These are phyloP conservation scores for Tetrapisispora iriomotensis DNA, from an alignment of 805 yeast species.

Conservation along the genomic window DNA sequence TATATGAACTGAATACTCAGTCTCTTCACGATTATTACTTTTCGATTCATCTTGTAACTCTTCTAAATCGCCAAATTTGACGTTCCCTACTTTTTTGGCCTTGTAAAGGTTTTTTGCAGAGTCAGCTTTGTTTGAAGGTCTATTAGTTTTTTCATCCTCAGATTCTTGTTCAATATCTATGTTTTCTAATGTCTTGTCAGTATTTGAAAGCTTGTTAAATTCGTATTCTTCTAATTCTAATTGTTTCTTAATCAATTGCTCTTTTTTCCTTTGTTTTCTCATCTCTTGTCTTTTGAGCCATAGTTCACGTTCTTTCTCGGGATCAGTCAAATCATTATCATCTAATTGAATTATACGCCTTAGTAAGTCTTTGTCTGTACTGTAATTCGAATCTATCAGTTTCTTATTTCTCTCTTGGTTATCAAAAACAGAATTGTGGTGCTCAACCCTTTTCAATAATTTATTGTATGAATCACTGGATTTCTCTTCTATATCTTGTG, in stretches of 20 bases:
- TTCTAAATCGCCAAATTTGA: constrained; percentile 3
- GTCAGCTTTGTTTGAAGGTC: background rate
- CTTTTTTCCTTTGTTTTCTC: constrained; percentile 16
- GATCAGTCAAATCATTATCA: constrained; percentile 21
- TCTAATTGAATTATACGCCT: constrained; percentile 14
- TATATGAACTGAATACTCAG: constrained; percentile 15
- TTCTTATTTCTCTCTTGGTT: constrained; percentile 6
- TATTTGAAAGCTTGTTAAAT: constrained; percentile 9
- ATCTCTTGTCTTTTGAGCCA: constrained; percentile 19
- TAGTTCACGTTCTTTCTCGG: constrained; percentile 13
- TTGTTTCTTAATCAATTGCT: constrained; percentile 17
- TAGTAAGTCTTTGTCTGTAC: constrained; percentile 20
- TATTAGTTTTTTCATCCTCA: background rate
- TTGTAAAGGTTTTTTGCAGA: constrained; percentile 4
- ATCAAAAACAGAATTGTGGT: constrained; percentile 7
- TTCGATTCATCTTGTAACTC: background rate
- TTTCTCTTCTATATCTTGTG: no score
- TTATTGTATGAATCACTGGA: constrained; percentile 1
- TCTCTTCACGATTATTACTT: constrained; percentile 4
- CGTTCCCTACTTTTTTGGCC: constrained; percentile 6
- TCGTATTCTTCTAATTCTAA: constrained; percentile 21
- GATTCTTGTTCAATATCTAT: background rate
- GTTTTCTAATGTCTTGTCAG: background rate
- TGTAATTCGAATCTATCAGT: constrained; percentile 12
- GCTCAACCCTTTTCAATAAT: constrained; percentile 10